Base-by-base conservation (phyloP, 495 filamentous ascomycete species). In the Daldinia bambusicola region DNA sequence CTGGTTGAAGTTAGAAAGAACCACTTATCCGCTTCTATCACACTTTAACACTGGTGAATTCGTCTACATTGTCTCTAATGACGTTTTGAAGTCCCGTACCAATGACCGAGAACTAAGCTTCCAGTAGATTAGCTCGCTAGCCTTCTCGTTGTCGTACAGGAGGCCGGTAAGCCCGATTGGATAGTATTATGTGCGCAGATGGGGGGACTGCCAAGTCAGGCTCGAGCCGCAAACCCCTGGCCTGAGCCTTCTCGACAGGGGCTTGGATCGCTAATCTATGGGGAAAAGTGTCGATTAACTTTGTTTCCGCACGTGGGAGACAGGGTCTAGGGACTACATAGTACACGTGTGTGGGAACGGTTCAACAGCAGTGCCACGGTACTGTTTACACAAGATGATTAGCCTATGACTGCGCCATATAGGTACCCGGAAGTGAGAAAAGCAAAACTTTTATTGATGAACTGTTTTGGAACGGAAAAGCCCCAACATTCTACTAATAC, bases 291-390 rank as follows among this genome's bases (percentile, higher is more conserved):
- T 16, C 53, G 45, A 69, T 64, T 48, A 41, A 13, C 26, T 45
- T 36, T 37, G 6, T 26, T 38, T 30, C 32, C 36, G 67, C 61
- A 64, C 67, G 67, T 69, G 67, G 67, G 26, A 36, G 36, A 59
- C 61, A 60, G 45, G 61, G 67, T 59, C 9, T n/a, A 16, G 18
- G 7, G 30, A 18, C 3, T 26, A 26, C 26, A 26, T 26, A 26
- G 26, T 48, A 13, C 13, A 43, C 12, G 13, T 58, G 13, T 58
- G 36, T 59, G 26, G 50, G 50, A 26, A 31, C 6, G 4, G 0
- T 32, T 31, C n/a, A 10, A 30, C 55, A 38, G 57, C 31, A 50
- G 50, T 56, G 66, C n/a, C 4, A 16, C 30, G 52, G 38, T 32
- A 22, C 30, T 37, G 32, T 34, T 32, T 18, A 9, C 3, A 5